A percentile compares a stretch with the other conserved stretches of the same genome.
Evolutionary conservation across 371 early-diverging fungal species (phyloP).

Genomic region (Rozella allomycis): DNA sequence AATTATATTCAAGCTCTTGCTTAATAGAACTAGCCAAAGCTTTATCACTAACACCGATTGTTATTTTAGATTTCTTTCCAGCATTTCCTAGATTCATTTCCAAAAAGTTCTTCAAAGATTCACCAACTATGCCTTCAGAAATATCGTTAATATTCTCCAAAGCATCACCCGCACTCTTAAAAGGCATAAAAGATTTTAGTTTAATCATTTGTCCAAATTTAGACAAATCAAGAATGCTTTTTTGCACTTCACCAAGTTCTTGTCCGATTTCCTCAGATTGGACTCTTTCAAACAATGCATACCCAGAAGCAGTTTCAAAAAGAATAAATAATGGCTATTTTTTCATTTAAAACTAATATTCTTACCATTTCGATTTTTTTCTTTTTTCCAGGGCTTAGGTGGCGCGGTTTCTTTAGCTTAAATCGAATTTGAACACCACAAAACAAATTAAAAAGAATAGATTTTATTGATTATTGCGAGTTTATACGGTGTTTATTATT

Average conservation of each 20-base stretch:
- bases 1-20: constrained; percentile 2
- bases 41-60: constrained; percentile 81
- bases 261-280: constrained; percentile 86
- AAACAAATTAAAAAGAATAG: too few relatives aligned
- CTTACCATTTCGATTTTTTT: too few relatives aligned
- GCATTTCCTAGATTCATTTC: constrained; percentile 74
- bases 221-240: constrained; percentile 54
- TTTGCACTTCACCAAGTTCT: constrained; percentile 69
- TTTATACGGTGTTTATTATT: too few relatives aligned
- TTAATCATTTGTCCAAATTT: constrained; percentile 76
- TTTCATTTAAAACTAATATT: too few relatives aligned
- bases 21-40: constrained; percentile 76
- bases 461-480: too few relatives aligned
- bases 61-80: constrained; percentile 38
- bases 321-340: constrained; percentile 35
- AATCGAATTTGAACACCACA: too few relatives aligned
- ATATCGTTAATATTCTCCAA: constrained; percentile 90
- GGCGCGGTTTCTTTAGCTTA: too few relatives aligned
- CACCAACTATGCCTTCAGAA: constrained; percentile 79
- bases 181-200: constrained; percentile 81
- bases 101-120: constrained; percentile 67
- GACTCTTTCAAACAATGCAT: constrained; percentile 79
- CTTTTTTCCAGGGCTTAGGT: too few relatives aligned
- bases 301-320: constrained; percentile 88
- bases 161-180: constrained; percentile 90